Conservation (phyloP, 2,329 filamentous ascomycete genomes). For the Amylocarpus encephaloides region DNA sequence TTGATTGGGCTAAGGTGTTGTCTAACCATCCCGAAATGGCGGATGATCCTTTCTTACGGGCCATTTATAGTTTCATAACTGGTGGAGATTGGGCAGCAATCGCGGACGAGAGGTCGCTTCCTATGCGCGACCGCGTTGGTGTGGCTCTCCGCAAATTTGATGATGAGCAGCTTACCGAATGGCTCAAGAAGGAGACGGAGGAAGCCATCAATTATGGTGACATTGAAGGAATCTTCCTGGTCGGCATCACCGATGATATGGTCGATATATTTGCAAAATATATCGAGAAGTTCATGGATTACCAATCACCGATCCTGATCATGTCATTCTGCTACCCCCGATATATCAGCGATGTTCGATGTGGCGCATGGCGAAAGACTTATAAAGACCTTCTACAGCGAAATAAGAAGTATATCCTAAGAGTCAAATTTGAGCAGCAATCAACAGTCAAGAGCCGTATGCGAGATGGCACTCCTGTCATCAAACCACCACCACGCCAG, state of each 20-base stretch:
- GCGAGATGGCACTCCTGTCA: slow-evolving; percentile 54
- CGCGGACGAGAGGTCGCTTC: slow-evolving; percentile 65
- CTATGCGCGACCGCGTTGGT: slow-evolving; percentile 67
- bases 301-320: slow-evolving; percentile 72
- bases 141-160: slow-evolving; percentile 63
- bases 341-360: slow-evolving; percentile 72
- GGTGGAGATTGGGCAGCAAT: slow-evolving; percentile 72
- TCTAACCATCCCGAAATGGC: slow-evolving; percentile 38
- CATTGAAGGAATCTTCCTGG: slow-evolving; percentile 70
- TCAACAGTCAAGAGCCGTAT: slow-evolving; percentile 58
- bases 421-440: slow-evolving; percentile 54
- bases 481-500: slow-evolving; percentile 60
- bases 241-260: slow-evolving; percentile 65
- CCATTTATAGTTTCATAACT: slow-evolving; percentile 70
- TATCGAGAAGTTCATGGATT: slow-evolving; percentile 67
- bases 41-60: slow-evolving; percentile 72
- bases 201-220: slow-evolving; percentile 60
- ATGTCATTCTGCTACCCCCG: slow-evolving; percentile 67
- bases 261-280: slow-evolving; percentile 73
- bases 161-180: slow-evolving; percentile 56
- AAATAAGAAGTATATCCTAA: slow-evolving; percentile 67
- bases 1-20: slow-evolving; percentile 27
- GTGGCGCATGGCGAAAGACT: slow-evolving; percentile 63
- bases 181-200: slow-evolving; percentile 60
- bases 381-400: slow-evolving; percentile 68